Percentiles rank a stretch among this genome's conserved stretches.
Conservation (phyloP, 1,284 basidiomycete genomes). For the Meripilus lineatus region DNA sequence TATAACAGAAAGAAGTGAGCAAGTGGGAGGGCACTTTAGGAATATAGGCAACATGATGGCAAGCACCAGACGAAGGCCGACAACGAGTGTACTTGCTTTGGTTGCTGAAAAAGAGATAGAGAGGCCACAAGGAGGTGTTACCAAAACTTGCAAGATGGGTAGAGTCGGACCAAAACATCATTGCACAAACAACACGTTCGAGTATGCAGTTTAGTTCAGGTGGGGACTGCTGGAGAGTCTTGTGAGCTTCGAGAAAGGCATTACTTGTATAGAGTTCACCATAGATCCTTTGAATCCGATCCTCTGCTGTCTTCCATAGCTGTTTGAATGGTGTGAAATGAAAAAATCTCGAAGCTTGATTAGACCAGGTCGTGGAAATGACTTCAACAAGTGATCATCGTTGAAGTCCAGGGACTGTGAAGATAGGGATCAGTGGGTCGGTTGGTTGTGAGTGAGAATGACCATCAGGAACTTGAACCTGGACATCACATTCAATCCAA, state of each 20-base stretch:
- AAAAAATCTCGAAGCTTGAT: background rate
- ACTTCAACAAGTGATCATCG: slow-evolving; percentile 12
- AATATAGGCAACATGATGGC: slow-evolving; percentile 29
- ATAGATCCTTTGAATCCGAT: background rate
- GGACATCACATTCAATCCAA: slow-evolving; percentile 6
- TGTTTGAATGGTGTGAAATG: slow-evolving; percentile 7
- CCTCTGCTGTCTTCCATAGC: background rate
- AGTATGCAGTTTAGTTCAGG: slow-evolving; percentile 6
- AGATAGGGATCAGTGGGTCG: slow-evolving; percentile 2
- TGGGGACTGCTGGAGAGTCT: background rate
- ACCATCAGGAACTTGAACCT: slow-evolving; percentile 7
- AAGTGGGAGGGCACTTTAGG: no score
- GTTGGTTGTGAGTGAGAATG: background rate
- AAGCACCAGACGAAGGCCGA: slow-evolving; percentile 7
- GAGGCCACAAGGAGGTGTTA: slow-evolving; percentile 23
- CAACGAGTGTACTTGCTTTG: slow-evolving; percentile 20
- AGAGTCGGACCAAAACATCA: slow-evolving; percentile 29
- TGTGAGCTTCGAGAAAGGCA: background rate
- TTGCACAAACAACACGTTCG: slow-evolving; percentile 16
- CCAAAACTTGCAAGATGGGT: slow-evolving; percentile 26
- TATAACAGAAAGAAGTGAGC: no score
- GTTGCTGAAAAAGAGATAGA: slow-evolving; percentile 27
- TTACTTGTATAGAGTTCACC: slow-evolving; percentile 1
- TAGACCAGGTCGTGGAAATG: slow-evolving; percentile 6
- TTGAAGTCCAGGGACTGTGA: slow-evolving; percentile 9